Evolutionary conservation across 768 basidiomycete genomes (phyloP).

Genomic region (Artomyces pyxidatus): DNA sequence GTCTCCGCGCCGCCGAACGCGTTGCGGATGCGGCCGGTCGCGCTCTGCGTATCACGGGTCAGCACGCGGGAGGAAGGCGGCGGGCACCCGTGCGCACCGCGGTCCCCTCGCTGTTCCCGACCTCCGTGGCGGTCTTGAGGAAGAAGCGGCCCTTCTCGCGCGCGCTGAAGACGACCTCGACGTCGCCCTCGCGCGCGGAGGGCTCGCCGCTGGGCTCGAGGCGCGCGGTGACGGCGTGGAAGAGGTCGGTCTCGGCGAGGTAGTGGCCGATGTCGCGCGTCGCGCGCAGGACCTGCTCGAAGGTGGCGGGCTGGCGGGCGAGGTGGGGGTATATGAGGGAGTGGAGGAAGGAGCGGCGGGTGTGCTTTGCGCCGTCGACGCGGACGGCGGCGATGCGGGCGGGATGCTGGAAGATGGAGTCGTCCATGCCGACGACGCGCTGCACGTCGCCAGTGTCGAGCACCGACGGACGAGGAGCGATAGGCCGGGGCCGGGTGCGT

Average conservation of each 20-base stretch:
- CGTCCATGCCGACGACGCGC: no score
- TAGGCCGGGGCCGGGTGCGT: no score
- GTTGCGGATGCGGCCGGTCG: slow-evolving; percentile 77
- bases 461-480: no score
- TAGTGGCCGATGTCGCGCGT: slow-evolving; percentile 58
- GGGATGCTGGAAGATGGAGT: slow-evolving; percentile 56
- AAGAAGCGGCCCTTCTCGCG: slow-evolving; percentile 70
- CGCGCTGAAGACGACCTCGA: slow-evolving; percentile 76
- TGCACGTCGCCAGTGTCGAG: no score
- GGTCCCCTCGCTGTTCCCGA: slow-evolving; percentile 89
- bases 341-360: slow-evolving; percentile 75
- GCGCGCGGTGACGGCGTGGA: slow-evolving; percentile 53
- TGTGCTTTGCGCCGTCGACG: slow-evolving; percentile 67
- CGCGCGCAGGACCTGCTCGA: slow-evolving; percentile 64
- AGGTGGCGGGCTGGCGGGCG: slow-evolving; percentile 22
- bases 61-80: slow-evolving; percentile 10
- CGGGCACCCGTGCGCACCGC: slow-evolving; percentile 50
- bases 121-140: slow-evolving; percentile 78
- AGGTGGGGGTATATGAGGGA: slow-evolving; percentile 68
- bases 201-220: slow-evolving; percentile 51
- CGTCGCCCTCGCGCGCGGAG: slow-evolving; percentile 47
- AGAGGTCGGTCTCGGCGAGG: slow-evolving; percentile 72
- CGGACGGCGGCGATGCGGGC: slow-evolving; percentile 70
- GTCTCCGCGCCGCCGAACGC: slow-evolving; percentile 88
- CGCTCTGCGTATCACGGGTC: slow-evolving; percentile 38